A percentile compares a stretch with the other conserved stretches of the same genome.
These are phyloP conservation scores for Phaeotremella skinneri DNA, from an alignment of 768 basidiomycete genomes.

Conservation along the genomic window DNA sequence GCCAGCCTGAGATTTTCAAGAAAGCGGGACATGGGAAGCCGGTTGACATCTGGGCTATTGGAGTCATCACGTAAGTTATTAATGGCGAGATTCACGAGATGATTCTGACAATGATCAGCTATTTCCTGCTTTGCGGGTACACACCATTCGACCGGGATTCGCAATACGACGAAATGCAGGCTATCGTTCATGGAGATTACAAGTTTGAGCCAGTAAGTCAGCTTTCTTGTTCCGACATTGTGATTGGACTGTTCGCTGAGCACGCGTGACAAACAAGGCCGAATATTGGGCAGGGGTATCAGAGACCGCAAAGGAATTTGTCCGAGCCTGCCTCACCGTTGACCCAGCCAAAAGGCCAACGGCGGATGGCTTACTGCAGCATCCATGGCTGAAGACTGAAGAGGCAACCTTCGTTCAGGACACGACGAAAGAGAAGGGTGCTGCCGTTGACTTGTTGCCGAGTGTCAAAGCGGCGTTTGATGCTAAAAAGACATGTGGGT, in stretches of 20 bases:
- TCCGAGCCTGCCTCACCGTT: slow-evolving; percentile 74
- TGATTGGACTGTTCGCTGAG: slow-evolving; percentile 6
- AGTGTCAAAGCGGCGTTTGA: slow-evolving; percentile 86
- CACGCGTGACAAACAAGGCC: slow-evolving; percentile 24
- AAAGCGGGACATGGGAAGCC: slow-evolving; percentile 94
- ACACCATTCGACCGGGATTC: slow-evolving; percentile 95
- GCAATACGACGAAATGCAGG: slow-evolving; percentile 78
- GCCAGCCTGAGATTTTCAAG: slow-evolving; percentile 95
- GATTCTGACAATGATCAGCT: slow-evolving; percentile 49
- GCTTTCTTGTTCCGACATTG: slow-evolving; percentile 2
- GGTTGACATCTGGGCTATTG: slow-evolving; percentile 96
- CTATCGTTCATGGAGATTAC: slow-evolving; percentile 89
- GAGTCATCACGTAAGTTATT: slow-evolving; percentile 70
- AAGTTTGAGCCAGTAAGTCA: slow-evolving; percentile 70
- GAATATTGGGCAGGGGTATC: slow-evolving; percentile 55
- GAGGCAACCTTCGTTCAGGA: slow-evolving; percentile 70
- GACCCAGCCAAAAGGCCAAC: slow-evolving; percentile 80
- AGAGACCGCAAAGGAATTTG: slow-evolving; percentile 70
- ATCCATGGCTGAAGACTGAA: slow-evolving; percentile 68
- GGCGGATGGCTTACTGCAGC: slow-evolving; percentile 67
- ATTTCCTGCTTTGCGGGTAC: slow-evolving; percentile 84
- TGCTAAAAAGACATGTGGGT: slow-evolving; percentile 78
- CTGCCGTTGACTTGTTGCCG: slow-evolving; percentile 75
- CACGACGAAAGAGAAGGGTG: slow-evolving; percentile 57
- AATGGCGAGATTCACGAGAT: slow-evolving; percentile 8